phyloP scores from a whole-genome alignment of 192 early-diverging fungal genomes.

The Spizellomyces punctatus region DNA sequence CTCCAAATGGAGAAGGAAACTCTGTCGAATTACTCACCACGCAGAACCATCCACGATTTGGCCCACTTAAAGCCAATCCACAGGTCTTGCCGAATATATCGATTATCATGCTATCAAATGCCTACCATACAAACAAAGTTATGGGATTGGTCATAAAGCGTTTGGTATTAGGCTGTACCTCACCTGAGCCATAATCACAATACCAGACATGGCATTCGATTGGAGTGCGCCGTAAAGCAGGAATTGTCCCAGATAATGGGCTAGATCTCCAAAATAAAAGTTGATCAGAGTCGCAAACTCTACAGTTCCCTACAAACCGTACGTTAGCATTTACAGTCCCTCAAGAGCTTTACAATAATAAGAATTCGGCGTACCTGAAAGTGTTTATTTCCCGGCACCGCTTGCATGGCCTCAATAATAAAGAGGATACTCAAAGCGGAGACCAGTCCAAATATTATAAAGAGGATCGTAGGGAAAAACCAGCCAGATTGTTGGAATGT shows the following conservation, averaged over 20 bases:
- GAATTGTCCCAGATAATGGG: constrained; percentile 50
- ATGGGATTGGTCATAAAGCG: neutral
- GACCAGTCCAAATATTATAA: constrained; percentile 46
- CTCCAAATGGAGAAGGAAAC: constrained; percentile 48
- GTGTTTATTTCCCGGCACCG: constrained; percentile 58
- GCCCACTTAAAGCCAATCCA: constrained; percentile 36
- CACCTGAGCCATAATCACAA: constrained; percentile 52
- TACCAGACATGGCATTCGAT: constrained; percentile 44
- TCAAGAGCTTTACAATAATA: neutral
- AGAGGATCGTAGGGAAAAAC: constrained; percentile 36
- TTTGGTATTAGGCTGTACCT: constrained; percentile 11
- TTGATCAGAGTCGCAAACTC: constrained; percentile 63
- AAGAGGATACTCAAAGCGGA: constrained; percentile 52
- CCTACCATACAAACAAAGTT: constrained; percentile 16
- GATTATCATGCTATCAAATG: constrained; percentile 56
- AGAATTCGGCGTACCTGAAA: constrained; percentile 40
- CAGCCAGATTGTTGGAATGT: constrained; percentile 50
- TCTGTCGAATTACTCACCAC: constrained; percentile 19
- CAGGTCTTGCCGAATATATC: constrained; percentile 57
- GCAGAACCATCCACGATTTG: constrained; percentile 37
- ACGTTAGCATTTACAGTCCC: constrained; percentile 10
- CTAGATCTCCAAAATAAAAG: constrained; percentile 54
- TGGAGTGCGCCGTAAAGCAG: constrained; percentile 54
- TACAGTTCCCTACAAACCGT: constrained; percentile 51
- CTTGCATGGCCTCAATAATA: constrained; percentile 64